phyloP scores from a whole-genome alignment of 768 basidiomycete species.

The Omphalotus guepiniiformis region DNA sequence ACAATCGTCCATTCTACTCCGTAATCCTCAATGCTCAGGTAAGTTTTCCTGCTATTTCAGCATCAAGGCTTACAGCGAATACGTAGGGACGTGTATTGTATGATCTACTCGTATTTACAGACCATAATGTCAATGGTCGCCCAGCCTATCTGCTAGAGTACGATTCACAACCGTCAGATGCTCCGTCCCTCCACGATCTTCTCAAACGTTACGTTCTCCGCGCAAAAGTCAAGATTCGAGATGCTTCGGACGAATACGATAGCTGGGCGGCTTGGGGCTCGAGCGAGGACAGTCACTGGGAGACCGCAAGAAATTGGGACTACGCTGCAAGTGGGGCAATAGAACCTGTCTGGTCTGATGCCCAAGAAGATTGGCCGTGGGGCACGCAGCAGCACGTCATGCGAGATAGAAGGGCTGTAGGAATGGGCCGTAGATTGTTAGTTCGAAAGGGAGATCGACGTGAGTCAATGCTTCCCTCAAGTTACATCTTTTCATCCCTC shows the following conservation, averaged over 20 bases:
- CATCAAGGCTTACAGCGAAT: conserved; percentile 15
- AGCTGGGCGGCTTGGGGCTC: conserved; percentile 82
- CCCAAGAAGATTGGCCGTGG: conserved; percentile 51
- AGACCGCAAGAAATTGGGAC: conserved; percentile 35
- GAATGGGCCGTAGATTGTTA: conserved; percentile 76
- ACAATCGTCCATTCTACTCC: conserved; percentile 58
- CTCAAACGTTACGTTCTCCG: conserved; percentile 85
- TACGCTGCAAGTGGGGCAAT: conserved; percentile 69
- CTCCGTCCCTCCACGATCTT: conserved; percentile 57
- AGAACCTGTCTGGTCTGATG: conserved; percentile 65
- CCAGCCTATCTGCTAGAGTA: conserved; percentile 68
- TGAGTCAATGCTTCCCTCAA: conserved; percentile 38
- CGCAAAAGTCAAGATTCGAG: conserved; percentile 80
- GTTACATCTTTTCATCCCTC: not conserved
- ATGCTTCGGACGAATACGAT: conserved; percentile 74
- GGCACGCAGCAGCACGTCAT: conserved; percentile 48
- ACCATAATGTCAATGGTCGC: conserved; percentile 36
- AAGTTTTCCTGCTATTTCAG: conserved; percentile 1
- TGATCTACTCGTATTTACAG: conserved; percentile 82
- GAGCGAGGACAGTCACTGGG: conserved; percentile 26
- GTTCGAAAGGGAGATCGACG: conserved; percentile 67
- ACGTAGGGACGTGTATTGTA: conserved; percentile 83
- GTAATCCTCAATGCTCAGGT: conserved; percentile 80
- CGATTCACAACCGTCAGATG: conserved; percentile 57
- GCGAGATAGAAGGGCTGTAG: conserved; percentile 62